phyloP scores from a whole-genome alignment of 257 asterid genomes.

The Przewalskia tangutica region DNA sequence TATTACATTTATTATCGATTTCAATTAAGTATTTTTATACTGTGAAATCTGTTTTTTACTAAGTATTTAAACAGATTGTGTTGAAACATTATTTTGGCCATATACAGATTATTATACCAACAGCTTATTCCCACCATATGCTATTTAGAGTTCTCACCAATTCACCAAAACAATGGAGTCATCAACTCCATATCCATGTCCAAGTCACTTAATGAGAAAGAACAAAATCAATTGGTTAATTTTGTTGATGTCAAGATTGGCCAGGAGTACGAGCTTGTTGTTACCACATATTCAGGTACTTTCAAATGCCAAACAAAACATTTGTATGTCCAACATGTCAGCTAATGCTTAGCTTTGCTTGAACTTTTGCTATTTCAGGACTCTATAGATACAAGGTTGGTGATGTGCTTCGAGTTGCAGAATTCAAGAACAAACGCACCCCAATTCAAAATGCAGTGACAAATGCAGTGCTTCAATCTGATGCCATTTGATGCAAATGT shows the following conservation, averaged over 20 bases:
- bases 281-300: not conserved
- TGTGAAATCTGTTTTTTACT: no score
- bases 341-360: not conserved
- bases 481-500: conserved; percentile 47
- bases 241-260: not conserved
- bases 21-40: no score
- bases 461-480: conserved; percentile 41
- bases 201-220: not conserved
- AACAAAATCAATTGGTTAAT: not conserved
- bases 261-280: not conserved
- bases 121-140: not conserved
- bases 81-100: no score
- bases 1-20: no score
- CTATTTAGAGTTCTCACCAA: not conserved
- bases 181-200: not conserved
- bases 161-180: not conserved
- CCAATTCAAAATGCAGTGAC: conserved; percentile 37
- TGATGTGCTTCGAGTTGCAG: not conserved
- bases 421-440: not conserved
- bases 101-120: no score
- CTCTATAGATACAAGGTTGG: not conserved
- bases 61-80: no score
- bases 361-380: not conserved
- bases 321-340: not conserved
- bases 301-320: not conserved